Conservation (phyloP, 2,329 filamentous ascomycete genomes). For the Trichoderma simmonsii region DNA sequence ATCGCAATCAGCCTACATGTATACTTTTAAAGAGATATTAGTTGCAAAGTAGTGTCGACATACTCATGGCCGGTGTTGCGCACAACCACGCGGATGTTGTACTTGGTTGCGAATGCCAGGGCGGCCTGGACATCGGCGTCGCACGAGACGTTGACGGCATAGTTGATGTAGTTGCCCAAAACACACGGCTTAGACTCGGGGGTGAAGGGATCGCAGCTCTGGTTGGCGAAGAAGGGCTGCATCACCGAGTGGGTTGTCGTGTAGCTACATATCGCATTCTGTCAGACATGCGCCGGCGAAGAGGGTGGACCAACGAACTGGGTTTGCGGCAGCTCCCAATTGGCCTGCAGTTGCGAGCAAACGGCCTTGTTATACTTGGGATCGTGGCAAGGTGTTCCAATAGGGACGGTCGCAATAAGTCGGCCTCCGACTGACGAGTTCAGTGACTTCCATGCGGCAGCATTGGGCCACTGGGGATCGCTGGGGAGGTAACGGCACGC, state of each 20-base stretch:
- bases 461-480: not conserved
- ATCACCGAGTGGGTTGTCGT: constrained; percentile 28
- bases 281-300: not conserved
- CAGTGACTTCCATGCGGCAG: constrained; percentile 29
- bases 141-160: constrained; percentile 33
- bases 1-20: not conserved
- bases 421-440: constrained; percentile 50
- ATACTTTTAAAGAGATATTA: not conserved
- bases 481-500: not conserved
- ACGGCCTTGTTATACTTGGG: constrained; percentile 42
- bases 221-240: constrained; percentile 27
- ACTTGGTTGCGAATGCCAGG: constrained; percentile 29
- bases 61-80: constrained; percentile 54
- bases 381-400: constrained; percentile 50
- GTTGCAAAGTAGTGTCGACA: constrained; percentile 5
- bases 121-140: constrained; percentile 33
- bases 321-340: constrained; percentile 47
- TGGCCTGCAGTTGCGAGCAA: constrained; percentile 41
- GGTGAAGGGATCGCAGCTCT: constrained; percentile 35
- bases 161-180: constrained; percentile 40
- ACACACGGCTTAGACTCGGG: constrained; percentile 37
- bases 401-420: constrained; percentile 49
- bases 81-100: constrained; percentile 49
- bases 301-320: constrained; percentile 22
- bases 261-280: not conserved